These are phyloP conservation scores for Cladosporium sp. DNA, from an alignment of 2,329 filamentous ascomycete species.

Conservation along the genomic window DNA sequence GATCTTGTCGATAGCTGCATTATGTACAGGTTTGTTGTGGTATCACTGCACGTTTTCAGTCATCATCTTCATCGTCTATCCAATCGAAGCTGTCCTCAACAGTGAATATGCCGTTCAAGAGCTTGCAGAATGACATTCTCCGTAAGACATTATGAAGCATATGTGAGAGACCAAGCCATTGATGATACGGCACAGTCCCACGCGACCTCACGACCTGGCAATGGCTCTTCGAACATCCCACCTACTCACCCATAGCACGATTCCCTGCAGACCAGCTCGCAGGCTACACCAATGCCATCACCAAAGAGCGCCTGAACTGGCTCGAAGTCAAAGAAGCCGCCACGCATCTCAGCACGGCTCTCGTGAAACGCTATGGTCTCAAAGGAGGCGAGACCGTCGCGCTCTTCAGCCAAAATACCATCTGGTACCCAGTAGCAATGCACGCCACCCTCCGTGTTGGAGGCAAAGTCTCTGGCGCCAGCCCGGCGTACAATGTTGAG, in stretches of 20 bases:
- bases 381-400: slow-evolving; percentile 58
- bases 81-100: neutral
- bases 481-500: slow-evolving; percentile 66
- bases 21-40: neutral
- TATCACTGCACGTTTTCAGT: neutral
- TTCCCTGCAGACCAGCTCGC: slow-evolving; percentile 45
- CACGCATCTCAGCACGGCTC: slow-evolving; percentile 61
- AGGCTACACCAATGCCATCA: slow-evolving; percentile 61
- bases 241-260: slow-evolving; percentile 52
- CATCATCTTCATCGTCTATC: neutral
- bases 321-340: slow-evolving; percentile 59
- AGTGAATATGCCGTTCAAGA: slow-evolving; percentile 30
- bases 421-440: slow-evolving; percentile 69
- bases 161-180: neutral
- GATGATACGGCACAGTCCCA: slow-evolving; percentile 48
- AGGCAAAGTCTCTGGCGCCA: slow-evolving; percentile 63
- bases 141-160: neutral
- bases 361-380: slow-evolving; percentile 59
- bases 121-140: slow-evolving; percentile 29
- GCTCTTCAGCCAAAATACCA: slow-evolving; percentile 65
- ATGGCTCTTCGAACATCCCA: slow-evolving; percentile 61
- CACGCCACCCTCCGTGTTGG: slow-evolving; percentile 57
- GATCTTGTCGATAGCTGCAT: neutral
- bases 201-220: slow-evolving; percentile 60
- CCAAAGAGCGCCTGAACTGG: slow-evolving; percentile 61